Evolutionary conservation across 2,329 filamentous ascomycete species (phyloP).

Genomic region (Xylariaceae sp.): DNA sequence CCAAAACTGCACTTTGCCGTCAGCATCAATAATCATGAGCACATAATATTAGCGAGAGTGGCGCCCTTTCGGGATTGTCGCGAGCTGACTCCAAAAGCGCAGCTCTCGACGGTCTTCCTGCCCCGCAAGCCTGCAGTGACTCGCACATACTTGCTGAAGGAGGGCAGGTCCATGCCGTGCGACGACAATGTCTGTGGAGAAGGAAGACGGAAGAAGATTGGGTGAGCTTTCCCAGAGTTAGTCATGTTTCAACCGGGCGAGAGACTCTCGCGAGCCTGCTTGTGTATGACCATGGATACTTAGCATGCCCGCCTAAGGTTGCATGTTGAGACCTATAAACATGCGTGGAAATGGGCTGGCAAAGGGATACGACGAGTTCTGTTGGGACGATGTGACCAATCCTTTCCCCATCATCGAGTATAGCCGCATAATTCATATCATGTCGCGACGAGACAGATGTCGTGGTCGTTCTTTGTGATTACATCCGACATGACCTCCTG

Average conservation of each 20-base stretch:
- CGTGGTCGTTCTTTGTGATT: slow-evolving; percentile 16
- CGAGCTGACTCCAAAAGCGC: slow-evolving; percentile 24
- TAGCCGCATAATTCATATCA: slow-evolving; percentile 21
- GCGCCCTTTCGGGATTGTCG: slow-evolving; percentile 24
- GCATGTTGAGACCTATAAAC: slow-evolving; percentile 25
- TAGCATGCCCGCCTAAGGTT: slow-evolving; percentile 25
- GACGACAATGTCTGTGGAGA: slow-evolving; percentile 26
- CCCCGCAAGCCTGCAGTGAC: slow-evolving; percentile 26
- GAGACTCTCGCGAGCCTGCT: slow-evolving; percentile 21
- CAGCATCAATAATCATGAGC: slow-evolving; percentile 20
- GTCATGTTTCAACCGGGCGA: slow-evolving; percentile 32
- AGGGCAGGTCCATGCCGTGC: slow-evolving; percentile 28
- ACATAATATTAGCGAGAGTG: slow-evolving; percentile 16
- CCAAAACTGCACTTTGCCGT: slow-evolving; percentile 28
- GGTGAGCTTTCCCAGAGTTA: slow-evolving; percentile 25
- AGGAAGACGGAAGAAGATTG: slow-evolving; percentile 29
- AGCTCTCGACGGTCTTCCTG: slow-evolving; percentile 22
- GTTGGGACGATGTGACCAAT: slow-evolving; percentile 21
- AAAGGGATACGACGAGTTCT: slow-evolving; percentile 19
- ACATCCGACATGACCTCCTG: slow-evolving; percentile 16
- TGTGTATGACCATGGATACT: slow-evolving; percentile 25
- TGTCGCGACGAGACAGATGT: slow-evolving; percentile 20
- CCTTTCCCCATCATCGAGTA: slow-evolving; percentile 21
- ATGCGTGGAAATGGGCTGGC: slow-evolving; percentile 25
- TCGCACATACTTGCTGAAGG: slow-evolving; percentile 24